phyloP scores from a whole-genome alignment of 441 rosid genomes.

The Breynia disticha region DNA sequence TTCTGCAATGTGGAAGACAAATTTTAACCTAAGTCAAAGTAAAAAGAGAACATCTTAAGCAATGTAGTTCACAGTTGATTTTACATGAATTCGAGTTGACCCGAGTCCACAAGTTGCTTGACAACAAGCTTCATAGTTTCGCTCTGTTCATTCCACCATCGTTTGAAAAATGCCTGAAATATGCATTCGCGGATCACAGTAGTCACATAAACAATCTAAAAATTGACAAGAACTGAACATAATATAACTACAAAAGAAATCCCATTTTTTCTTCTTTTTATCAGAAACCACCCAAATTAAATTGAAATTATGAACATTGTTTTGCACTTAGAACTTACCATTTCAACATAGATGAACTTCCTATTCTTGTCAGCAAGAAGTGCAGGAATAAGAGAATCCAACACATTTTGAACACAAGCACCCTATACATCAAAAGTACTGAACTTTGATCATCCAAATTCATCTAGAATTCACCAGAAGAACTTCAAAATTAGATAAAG shows the following conservation, averaged over 20 bases:
- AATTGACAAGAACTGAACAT: neutral
- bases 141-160: constrained; percentile 98
- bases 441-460: neutral
- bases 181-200: constrained; percentile 14
- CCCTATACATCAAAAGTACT: constrained; percentile 27
- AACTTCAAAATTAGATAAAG: neutral
- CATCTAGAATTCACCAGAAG: neutral
- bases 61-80: neutral
- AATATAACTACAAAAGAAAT: neutral
- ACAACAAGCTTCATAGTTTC: constrained; percentile 46
- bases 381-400: constrained; percentile 86
- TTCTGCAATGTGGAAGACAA: constrained; percentile 36
- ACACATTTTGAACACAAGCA: constrained; percentile 91
- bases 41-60: neutral
- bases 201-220: neutral
- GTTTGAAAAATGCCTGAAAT: constrained; percentile 83
- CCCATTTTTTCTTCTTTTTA: neutral
- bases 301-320: constrained; percentile 6
- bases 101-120: constrained; percentile 59
- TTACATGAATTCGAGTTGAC: constrained; percentile 99
- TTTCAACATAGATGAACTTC: constrained; percentile 81
- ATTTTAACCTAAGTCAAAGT: neutral
- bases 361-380: constrained; percentile 87
- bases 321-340: constrained; percentile 38
- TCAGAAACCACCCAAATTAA: constrained; percentile 8